phyloP scores from a whole-genome alignment of 2,329 filamentous ascomycete genomes.

The Alternaria burnsii region DNA sequence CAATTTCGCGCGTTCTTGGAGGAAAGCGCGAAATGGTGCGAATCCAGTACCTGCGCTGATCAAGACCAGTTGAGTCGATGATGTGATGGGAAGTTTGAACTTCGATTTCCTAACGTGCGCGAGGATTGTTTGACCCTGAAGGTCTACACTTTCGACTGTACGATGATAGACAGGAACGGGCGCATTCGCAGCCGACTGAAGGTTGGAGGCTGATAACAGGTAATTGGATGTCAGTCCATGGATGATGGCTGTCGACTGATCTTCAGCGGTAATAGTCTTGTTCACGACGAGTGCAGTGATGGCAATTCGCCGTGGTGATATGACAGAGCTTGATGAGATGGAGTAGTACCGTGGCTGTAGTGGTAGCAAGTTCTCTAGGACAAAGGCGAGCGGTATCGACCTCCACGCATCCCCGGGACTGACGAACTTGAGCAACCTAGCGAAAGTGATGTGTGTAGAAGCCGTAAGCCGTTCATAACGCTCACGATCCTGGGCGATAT shows the following conservation, averaged over 20 bases:
- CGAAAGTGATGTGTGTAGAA: conserved; percentile 50
- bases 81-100: conserved; percentile 57
- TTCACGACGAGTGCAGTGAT: conserved; percentile 53
- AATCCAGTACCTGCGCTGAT: conserved; percentile 48
- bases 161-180: conserved; percentile 27
- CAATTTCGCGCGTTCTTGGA: conserved; percentile 47
- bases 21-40: conserved; percentile 47
- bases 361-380: conserved; percentile 40
- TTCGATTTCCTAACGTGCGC: conserved; percentile 55
- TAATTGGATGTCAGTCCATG: conserved; percentile 53
- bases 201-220: conserved; percentile 41
- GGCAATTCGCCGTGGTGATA: conserved; percentile 45
- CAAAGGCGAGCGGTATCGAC: conserved; percentile 42
- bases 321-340: conserved; percentile 51
- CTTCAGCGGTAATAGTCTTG: conserved; percentile 31
- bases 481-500: conserved; percentile 45
- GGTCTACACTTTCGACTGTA: conserved; percentile 14
- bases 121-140: conserved; percentile 40
- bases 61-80: conserved; percentile 52
- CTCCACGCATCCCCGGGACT: conserved; percentile 42
- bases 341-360: conserved; percentile 46
- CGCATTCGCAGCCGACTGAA: conserved; percentile 21
- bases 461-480: conserved; percentile 44
- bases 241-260: conserved; percentile 31
- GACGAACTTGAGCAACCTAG: conserved; percentile 47